These are phyloP conservation scores for Alternaria incomplexa DNA, from an alignment of 2,329 filamentous ascomycete species.

Conservation along the genomic window DNA sequence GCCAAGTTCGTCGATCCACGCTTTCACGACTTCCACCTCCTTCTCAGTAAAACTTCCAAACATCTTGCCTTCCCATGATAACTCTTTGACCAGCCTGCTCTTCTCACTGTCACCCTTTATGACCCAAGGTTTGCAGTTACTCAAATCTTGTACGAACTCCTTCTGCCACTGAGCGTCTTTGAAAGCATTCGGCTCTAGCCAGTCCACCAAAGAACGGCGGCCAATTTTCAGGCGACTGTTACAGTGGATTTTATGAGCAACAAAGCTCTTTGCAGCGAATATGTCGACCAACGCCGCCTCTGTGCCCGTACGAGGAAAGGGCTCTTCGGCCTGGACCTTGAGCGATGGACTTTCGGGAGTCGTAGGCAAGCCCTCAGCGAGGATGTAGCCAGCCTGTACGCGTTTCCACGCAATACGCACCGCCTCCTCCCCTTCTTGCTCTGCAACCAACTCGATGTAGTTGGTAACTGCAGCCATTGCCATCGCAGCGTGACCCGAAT, in stretches of 20 bases:
- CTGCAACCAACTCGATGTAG: conserved; percentile 47
- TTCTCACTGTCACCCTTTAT: conserved; percentile 47
- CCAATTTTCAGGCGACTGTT: conserved; percentile 50
- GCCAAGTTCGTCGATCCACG: conserved; percentile 51
- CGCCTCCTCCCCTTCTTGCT: conserved; percentile 33
- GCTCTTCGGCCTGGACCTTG: conserved; percentile 5
- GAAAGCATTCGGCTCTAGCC: conserved; percentile 49
- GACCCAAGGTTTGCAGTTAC: conserved; percentile 51
- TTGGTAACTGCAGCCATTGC: conserved; percentile 45
- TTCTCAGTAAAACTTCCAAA: conserved; percentile 57
- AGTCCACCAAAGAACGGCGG: conserved; percentile 47
- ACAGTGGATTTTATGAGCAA: conserved; percentile 51
- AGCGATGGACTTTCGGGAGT: conserved; percentile 26
- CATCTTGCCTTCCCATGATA: conserved; percentile 57
- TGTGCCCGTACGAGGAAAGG: conserved; percentile 13
- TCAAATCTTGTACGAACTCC: conserved; percentile 47
- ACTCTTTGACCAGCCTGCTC: conserved; percentile 52
- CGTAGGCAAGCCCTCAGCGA: conserved; percentile 38
- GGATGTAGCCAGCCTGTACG: conserved; percentile 53
- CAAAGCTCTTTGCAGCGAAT: conserved; percentile 49
- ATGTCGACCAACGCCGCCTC: conserved; percentile 32
- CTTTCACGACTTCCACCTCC: conserved; percentile 48
- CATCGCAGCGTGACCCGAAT: conserved; percentile 59
- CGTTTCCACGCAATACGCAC: conserved; percentile 49
- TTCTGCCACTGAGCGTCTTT: conserved; percentile 39